phyloP scores from a whole-genome alignment of 192 early-diverging fungal species.

The Physocladia obscura region DNA sequence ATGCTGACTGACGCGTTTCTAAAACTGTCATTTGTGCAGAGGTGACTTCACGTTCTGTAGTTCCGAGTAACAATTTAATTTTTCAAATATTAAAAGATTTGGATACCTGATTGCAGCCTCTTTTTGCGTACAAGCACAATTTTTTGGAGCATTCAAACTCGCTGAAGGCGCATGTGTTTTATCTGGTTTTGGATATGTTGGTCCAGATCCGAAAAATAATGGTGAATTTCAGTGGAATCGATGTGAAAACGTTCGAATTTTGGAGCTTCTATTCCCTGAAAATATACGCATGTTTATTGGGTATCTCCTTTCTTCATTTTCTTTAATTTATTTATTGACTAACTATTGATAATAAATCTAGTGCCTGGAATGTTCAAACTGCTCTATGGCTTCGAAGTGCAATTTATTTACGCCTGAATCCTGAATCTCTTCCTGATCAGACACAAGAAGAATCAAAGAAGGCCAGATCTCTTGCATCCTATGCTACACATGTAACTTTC shows the following conservation, averaged over 20 bases:
- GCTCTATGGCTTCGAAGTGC: slow-evolving; percentile 83
- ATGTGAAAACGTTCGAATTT: slow-evolving; percentile 73
- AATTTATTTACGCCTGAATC: slow-evolving; percentile 69
- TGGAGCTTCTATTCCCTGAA: slow-evolving; percentile 62
- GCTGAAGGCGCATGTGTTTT: slow-evolving; percentile 84
- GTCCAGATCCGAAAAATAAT: slow-evolving; percentile 46
- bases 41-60: too few relatives aligned
- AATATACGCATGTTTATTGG: slow-evolving; percentile 42
- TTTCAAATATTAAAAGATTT: neutral
- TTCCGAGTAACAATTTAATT: too few relatives aligned
- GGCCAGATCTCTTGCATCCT: slow-evolving; percentile 46
- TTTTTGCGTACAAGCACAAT: slow-evolving; percentile 54
- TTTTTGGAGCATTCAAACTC: slow-evolving; percentile 73
- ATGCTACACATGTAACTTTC: slow-evolving; percentile 70
- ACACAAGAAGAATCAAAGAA: slow-evolving; percentile 5
- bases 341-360: slow-evolving; percentile 9
- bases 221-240: slow-evolving; percentile 65
- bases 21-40: neutral
- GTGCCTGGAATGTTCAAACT: slow-evolving; percentile 88
- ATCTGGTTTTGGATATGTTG: slow-evolving; percentile 80
- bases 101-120: slow-evolving; percentile 55
- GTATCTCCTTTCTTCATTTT: too few relatives aligned
- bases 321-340: neutral
- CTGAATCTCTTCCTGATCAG: slow-evolving; percentile 17
- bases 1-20: neutral